Evolutionary conservation across 225 moss, liverwort and hornwort species (phyloP).

Genomic region (Rhytidiadelphus loreus): DNA sequence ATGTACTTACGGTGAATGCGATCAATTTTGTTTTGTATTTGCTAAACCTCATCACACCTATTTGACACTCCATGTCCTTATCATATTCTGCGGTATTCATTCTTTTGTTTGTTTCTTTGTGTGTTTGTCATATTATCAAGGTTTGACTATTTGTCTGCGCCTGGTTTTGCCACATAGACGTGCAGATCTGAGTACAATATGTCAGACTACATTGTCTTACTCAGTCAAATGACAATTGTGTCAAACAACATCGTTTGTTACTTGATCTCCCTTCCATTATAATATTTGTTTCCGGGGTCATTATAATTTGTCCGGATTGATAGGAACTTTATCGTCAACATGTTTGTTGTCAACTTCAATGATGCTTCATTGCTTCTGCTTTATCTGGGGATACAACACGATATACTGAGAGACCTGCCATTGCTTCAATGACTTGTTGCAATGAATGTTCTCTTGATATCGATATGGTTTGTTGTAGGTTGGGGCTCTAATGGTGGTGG

Average conservation of each 20-base stretch:
- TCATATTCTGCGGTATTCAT: neutral
- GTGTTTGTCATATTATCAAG: neutral
- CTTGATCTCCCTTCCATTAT: neutral
- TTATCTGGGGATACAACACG: neutral
- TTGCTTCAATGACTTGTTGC: neutral
- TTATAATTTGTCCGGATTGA: neutral
- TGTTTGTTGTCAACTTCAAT: neutral
- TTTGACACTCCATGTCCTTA: neutral
- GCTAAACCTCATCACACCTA: neutral
- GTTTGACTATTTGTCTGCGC: neutral
- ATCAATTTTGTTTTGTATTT: neutral
- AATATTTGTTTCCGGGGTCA: neutral
- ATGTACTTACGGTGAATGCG: neutral
- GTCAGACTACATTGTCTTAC: neutral
- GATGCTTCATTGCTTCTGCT: neutral
- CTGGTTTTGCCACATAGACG: neutral
- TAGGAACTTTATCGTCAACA: neutral
- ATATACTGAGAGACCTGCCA: neutral
- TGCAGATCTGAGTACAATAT: neutral
- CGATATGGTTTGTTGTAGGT: conserved; percentile 35
- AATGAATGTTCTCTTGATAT: neutral
- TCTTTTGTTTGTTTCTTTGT: neutral
- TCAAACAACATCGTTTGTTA: neutral
- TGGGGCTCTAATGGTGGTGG: conserved; percentile 84
- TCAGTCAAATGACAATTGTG: neutral